Conservation (phyloP, 2,329 filamentous ascomycete genomes). For the Aspergillus intermedius region DNA sequence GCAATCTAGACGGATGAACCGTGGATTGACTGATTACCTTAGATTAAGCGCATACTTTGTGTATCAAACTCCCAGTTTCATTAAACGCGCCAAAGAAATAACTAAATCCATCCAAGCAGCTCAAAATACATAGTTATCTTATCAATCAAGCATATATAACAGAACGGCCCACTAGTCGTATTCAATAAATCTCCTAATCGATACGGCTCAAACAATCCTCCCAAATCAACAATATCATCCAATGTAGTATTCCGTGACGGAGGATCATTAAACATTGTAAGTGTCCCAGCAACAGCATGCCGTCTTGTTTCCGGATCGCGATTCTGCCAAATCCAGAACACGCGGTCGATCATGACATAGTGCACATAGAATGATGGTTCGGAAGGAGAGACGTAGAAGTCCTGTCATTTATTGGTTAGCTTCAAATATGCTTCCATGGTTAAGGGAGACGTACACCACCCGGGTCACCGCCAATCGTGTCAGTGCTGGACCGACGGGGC, state of each 20-base stretch:
- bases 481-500: constrained; percentile 18
- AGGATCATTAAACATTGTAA: constrained; percentile 6
- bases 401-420: constrained; percentile 10
- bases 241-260: constrained; percentile 18
- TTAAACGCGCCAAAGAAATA: background rate
- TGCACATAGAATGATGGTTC: constrained; percentile 44
- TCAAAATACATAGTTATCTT: background rate
- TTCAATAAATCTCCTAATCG: constrained; percentile 13
- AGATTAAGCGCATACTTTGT: too few species aligned
- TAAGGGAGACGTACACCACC: constrained; percentile 18
- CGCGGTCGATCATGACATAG: constrained; percentile 41
- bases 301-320: constrained; percentile 4
- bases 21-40: too few species aligned
- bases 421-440: background rate
- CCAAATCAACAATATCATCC: constrained; percentile 19
- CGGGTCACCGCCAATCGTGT: constrained; percentile 40
- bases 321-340: constrained; percentile 47
- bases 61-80: too few species aligned
- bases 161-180: constrained; percentile 18
- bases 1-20: too few species aligned
- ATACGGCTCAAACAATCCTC: constrained; percentile 8
- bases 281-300: constrained; percentile 4
- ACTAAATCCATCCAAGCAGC: background rate
- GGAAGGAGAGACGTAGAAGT: constrained; percentile 39
- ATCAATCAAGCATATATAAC: constrained; percentile 13